Conservation (phyloP, 2,329 filamentous ascomycete species). For the Phaeosphaeriaceae sp. region DNA sequence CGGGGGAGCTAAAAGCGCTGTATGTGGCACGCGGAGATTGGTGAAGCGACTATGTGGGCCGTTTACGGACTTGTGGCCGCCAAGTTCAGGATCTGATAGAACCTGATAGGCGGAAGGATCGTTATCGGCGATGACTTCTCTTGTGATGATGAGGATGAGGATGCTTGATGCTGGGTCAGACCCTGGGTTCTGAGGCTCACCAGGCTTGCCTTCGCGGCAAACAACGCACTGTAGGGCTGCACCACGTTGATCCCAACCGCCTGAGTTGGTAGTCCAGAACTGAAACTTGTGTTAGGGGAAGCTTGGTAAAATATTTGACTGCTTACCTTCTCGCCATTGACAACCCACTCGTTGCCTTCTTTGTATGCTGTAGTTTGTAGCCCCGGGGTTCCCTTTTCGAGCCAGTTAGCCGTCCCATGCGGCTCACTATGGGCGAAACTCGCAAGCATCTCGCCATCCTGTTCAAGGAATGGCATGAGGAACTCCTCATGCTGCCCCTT, state of each 20-base stretch:
- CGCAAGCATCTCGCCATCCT: slow-evolving; percentile 56
- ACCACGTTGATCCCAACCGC: slow-evolving; percentile 61
- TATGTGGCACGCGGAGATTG: slow-evolving; percentile 55
- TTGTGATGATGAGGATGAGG: slow-evolving; percentile 60
- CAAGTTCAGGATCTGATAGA: slow-evolving; percentile 53
- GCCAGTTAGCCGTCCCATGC: slow-evolving; percentile 59
- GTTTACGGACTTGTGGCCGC: slow-evolving; percentile 57
- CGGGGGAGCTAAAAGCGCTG: slow-evolving; percentile 55
- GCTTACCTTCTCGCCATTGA: slow-evolving; percentile 61
- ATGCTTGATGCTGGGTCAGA: slow-evolving; percentile 46
- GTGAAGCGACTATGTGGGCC: slow-evolving; percentile 59
- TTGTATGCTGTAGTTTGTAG: slow-evolving; percentile 57
- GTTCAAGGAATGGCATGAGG: slow-evolving; percentile 56
- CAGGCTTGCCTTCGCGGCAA: slow-evolving; percentile 49
- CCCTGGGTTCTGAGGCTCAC: slow-evolving; percentile 14
- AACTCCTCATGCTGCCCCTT: slow-evolving; percentile 52
- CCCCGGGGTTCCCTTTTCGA: slow-evolving; percentile 58
- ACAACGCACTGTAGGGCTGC: slow-evolving; percentile 61
- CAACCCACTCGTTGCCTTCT: slow-evolving; percentile 59
- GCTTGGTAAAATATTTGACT: background rate
- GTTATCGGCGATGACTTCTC: slow-evolving; percentile 56
- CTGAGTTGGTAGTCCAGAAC: slow-evolving; percentile 63
- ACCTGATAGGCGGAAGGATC: slow-evolving; percentile 53
- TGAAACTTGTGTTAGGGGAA: slow-evolving; percentile 21
- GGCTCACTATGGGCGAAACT: slow-evolving; percentile 62